Evolutionary conservation across 2,329 filamentous ascomycete species (phyloP).

Genomic region (Fusarium sp.): DNA sequence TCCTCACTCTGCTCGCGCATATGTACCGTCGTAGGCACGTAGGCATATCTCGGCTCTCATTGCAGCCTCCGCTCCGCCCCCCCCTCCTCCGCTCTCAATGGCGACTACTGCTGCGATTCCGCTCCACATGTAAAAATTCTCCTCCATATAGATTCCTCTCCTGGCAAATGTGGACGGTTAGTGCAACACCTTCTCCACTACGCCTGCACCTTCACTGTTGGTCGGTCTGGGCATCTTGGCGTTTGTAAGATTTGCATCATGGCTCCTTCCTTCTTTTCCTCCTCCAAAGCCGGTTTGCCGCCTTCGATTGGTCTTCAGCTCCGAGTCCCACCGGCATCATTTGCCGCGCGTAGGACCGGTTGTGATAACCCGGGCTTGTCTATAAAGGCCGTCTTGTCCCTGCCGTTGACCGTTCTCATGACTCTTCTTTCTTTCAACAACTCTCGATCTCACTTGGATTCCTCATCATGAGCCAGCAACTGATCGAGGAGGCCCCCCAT

Average conservation of each 20-base stretch:
- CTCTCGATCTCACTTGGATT: not conserved
- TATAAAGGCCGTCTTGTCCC: no score
- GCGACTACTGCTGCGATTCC: not conserved
- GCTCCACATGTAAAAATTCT: slow-evolving; percentile 19
- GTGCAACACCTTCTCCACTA: not conserved
- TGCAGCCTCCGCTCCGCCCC: not conserved
- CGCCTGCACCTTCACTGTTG: not conserved
- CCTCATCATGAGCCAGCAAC: slow-evolving; percentile 26
- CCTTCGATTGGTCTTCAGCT: not conserved
- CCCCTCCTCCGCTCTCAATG: slow-evolving; percentile 1
- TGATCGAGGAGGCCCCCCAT: slow-evolving; percentile 23
- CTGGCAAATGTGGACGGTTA: not conserved
- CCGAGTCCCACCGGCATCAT: not conserved
- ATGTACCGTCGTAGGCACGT: no score
- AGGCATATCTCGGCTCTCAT: not conserved
- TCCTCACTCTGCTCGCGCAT: not conserved
- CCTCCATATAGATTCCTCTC: slow-evolving; percentile 23
- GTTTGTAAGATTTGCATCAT: slow-evolving; percentile 9
- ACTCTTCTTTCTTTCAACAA: not conserved
- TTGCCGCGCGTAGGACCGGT: no score
- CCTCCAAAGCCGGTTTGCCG: not conserved
- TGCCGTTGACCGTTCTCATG: no score
- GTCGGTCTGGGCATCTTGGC: slow-evolving; percentile 31
- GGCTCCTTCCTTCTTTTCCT: not conserved
- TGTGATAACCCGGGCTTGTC: no score